Percentiles rank a stretch among this genome's conserved stretches.
Evolutionary conservation across 495 filamentous ascomycete genomes (phyloP).

Genomic region (Penicillium silybi): DNA sequence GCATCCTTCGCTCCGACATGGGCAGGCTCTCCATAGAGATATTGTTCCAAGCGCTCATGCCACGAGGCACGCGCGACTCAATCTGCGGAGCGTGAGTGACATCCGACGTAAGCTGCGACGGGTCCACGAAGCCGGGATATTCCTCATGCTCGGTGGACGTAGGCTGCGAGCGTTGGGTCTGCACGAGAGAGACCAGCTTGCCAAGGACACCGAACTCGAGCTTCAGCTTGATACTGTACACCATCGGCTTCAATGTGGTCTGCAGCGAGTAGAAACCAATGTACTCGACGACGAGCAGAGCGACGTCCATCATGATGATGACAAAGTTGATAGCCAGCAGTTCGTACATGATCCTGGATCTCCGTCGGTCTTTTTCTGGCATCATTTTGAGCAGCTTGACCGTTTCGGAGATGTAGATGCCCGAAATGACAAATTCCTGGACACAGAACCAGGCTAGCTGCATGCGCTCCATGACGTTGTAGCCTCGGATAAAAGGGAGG

Average conservation of each 20-base stretch:
- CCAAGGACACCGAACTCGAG: constrained; percentile 57
- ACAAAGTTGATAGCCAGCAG: constrained; percentile 54
- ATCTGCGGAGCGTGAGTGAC: constrained; percentile 33
- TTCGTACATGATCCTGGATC: constrained; percentile 46
- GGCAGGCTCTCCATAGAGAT: constrained; percentile 35
- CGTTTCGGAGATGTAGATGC: constrained; percentile 53
- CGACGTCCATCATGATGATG: constrained; percentile 52
- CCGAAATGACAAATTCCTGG: constrained; percentile 56
- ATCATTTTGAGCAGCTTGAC: constrained; percentile 41
- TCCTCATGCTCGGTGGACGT: constrained; percentile 34
- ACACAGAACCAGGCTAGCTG: constrained; percentile 57
- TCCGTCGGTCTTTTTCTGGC: constrained; percentile 35
- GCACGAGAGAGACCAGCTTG: constrained; percentile 38
- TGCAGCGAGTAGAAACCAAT: constrained; percentile 49
- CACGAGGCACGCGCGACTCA: constrained; percentile 8
- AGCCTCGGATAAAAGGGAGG: constrained; percentile 34
- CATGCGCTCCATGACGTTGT: constrained; percentile 55
- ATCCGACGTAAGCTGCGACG: constrained; percentile 32
- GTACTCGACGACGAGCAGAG: constrained; percentile 54
- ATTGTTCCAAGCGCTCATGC: constrained; percentile 21
- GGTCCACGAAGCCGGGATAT: constrained; percentile 38
- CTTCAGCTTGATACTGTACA: constrained; percentile 63
- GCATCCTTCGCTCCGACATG: constrained; percentile 23
- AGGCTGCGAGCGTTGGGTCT: constrained; percentile 26
- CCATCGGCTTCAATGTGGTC: constrained; percentile 51